phyloP scores from a whole-genome alignment of 495 filamentous ascomycete genomes.

The Penicillium cinerascens region DNA sequence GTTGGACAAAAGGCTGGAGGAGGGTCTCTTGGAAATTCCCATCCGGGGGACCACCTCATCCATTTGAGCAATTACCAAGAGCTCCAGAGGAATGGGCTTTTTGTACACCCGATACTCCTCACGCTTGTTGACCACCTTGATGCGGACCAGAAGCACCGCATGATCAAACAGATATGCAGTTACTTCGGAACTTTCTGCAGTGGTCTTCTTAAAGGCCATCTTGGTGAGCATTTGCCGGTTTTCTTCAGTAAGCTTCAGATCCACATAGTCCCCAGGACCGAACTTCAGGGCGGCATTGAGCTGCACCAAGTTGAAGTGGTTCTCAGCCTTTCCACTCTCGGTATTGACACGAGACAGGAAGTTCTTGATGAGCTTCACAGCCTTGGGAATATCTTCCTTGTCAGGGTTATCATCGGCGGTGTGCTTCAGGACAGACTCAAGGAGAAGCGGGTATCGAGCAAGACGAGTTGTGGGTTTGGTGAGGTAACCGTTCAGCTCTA shows the following conservation, averaged over 20 bases:
- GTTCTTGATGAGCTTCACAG: slow-evolving; percentile 78
- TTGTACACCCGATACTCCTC: slow-evolving; percentile 94
- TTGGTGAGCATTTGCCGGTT: slow-evolving; percentile 90
- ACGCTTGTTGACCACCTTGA: slow-evolving; percentile 86
- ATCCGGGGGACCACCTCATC: slow-evolving; percentile 82
- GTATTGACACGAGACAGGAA: slow-evolving; percentile 84
- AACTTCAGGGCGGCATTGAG: slow-evolving; percentile 88
- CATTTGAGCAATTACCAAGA: slow-evolving; percentile 93
- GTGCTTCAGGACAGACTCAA: slow-evolving; percentile 89
- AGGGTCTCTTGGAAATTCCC: slow-evolving; percentile 81
- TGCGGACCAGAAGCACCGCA: slow-evolving; percentile 81
- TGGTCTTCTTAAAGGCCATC: slow-evolving; percentile 85
- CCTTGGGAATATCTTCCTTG: slow-evolving; percentile 85
- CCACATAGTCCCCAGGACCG: slow-evolving; percentile 79
- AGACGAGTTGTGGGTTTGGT: slow-evolving; percentile 97
- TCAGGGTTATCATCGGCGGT: slow-evolving; percentile 85
- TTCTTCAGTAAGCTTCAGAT: slow-evolving; percentile 92
- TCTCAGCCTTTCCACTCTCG: slow-evolving; percentile 95
- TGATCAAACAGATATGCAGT: slow-evolving; percentile 96
- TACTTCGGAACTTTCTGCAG: slow-evolving; percentile 83
- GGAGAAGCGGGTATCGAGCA: slow-evolving; percentile 87
- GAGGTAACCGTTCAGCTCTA: slow-evolving; percentile 96
- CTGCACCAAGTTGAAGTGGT: slow-evolving; percentile 91
- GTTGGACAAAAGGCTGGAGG: slow-evolving; percentile 79
- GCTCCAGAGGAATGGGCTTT: slow-evolving; percentile 91